Evolutionary conservation across 257 asterid genomes (phyloP).

Genomic region (Penstemon newberryi): DNA sequence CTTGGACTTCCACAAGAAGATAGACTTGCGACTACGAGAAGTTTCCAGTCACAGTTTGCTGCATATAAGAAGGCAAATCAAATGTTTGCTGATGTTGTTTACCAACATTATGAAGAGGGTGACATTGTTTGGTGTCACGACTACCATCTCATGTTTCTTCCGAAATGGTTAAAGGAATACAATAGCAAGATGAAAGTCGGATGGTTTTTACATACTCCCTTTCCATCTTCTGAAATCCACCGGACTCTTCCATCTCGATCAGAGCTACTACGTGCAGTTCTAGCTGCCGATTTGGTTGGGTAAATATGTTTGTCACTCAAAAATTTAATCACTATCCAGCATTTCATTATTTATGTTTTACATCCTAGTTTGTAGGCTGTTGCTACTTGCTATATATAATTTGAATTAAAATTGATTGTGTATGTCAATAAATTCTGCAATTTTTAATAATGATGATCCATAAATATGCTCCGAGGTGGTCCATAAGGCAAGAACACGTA

Average conservation of each 20-base stretch:
- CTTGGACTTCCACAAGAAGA: constrained; percentile 97
- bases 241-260: constrained; percentile 92
- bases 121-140: constrained; percentile 98
- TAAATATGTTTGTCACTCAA: constrained; percentile 32
- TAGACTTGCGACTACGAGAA: constrained; percentile 87
- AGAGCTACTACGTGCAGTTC: constrained; percentile 78
- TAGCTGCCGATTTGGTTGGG: constrained; percentile 95
- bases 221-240: constrained; percentile 95
- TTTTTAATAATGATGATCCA: background rate
- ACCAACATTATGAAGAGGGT: constrained; percentile 74
- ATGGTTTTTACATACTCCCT: constrained; percentile 96
- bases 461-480: background rate
- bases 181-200: constrained; percentile 88
- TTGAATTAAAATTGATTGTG: background rate
- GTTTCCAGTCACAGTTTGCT: constrained; percentile 86
- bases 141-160: constrained; percentile 95
- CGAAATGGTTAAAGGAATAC: constrained; percentile 70
- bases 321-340: no score
- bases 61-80: constrained; percentile 85
- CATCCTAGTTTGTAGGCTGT: no score
- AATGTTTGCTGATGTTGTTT: constrained; percentile 94
- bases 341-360: no score
- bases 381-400: no score
- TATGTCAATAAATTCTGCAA: constrained; percentile 9
- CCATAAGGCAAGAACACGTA: constrained; percentile 6